A percentile compares a stretch with the other conserved stretches of the same genome.
phyloP scores from a whole-genome alignment of 495 filamentous ascomycete genomes.

The Bryoglossum gracile region DNA sequence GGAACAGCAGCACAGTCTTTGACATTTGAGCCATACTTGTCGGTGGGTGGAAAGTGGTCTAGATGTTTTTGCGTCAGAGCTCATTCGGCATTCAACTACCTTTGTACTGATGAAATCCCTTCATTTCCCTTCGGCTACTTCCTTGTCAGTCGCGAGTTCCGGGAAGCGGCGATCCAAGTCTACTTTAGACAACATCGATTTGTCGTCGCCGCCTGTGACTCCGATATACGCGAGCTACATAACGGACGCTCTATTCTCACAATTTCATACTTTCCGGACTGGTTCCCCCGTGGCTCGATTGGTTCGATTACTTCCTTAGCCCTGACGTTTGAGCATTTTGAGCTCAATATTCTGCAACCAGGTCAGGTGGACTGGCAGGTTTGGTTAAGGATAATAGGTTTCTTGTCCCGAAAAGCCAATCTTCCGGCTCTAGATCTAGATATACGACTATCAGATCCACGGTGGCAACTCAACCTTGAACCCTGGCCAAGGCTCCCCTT shows the following conservation, averaged over 20 bases:
- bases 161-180: not conserved
- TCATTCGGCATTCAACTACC: slow-evolving; percentile 2
- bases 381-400: not conserved
- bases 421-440: not conserved
- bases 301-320: not conserved
- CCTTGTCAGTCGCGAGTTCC: not conserved
- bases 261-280: too few relatives aligned
- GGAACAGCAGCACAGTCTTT: not conserved
- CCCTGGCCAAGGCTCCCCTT: not conserved
- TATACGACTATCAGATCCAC: not conserved
- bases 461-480: not conserved
- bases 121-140: not conserved
- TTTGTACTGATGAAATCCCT: not conserved
- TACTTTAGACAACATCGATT: not conserved
- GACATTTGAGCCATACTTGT: not conserved
- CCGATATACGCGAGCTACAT: not conserved
- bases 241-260: too few relatives aligned
- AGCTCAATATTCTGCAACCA: not conserved
- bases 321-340: not conserved
- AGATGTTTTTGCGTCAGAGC: not conserved
- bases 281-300: not conserved
- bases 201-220: not conserved
- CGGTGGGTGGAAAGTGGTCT: not conserved
- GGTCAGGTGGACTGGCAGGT: not conserved
- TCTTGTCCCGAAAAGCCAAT: not conserved